Percentiles rank a stretch among this genome's conserved stretches.
Conservation (phyloP, 305 asterid genomes). For the Fraxinus sp. region DNA sequence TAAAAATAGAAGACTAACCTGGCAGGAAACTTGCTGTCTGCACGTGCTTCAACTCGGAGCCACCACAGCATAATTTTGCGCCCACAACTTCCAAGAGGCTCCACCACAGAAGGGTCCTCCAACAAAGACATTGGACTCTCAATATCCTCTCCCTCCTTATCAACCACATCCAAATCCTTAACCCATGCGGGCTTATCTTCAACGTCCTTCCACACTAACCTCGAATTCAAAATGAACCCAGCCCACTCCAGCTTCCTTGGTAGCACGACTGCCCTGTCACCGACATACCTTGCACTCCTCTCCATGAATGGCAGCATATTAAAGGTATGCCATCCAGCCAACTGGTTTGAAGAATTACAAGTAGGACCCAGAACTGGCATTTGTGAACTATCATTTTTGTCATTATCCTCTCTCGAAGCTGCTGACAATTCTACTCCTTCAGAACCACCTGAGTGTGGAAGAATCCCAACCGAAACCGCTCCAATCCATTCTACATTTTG, state of each 20-base stretch:
- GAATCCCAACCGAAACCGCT: conserved; percentile 79
- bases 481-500: conserved; percentile 86
- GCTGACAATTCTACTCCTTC: conserved; percentile 39
- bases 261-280: conserved; percentile 78
- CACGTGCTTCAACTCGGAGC: conserved; percentile 94
- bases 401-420: conserved; percentile 38
- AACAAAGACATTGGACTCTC: conserved; percentile 71
- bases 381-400: conserved; percentile 40
- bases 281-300: conserved; percentile 72
- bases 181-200: conserved; percentile 72
- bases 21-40: conserved; percentile 91
- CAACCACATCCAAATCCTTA: conserved; percentile 62
- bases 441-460: conserved; percentile 61
- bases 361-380: conserved; percentile 86
- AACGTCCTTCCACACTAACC: conserved; percentile 71
- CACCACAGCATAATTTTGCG: conserved; percentile 82
- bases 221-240: conserved; percentile 78
- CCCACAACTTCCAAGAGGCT: conserved; percentile 92
- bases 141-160: conserved; percentile 46
- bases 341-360: conserved; percentile 75
- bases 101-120: conserved; percentile 65
- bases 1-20: conserved; percentile 48
- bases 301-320: conserved; percentile 43
- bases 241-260: conserved; percentile 96
- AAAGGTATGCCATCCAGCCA: conserved; percentile 86